Conservation (phyloP, 1,139 yeast genomes). For the Pichia sp. region DNA sequence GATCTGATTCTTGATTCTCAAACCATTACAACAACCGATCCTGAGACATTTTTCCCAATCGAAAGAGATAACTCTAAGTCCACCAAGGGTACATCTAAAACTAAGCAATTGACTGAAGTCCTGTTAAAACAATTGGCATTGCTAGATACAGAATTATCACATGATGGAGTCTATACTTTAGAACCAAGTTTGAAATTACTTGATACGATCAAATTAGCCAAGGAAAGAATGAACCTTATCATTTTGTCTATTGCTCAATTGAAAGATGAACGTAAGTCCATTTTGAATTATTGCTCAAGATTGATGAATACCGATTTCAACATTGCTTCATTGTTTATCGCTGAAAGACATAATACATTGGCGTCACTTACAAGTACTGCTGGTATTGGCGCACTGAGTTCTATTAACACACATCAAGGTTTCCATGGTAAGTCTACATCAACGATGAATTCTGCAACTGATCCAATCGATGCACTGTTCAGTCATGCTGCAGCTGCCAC, state of each 20-base stretch:
- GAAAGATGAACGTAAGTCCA: slow-evolving; percentile 67
- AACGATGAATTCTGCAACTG: not conserved
- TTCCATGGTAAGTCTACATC: slow-evolving; percentile 6
- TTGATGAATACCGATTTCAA: slow-evolving; percentile 74
- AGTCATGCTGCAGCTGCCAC: too few relatives aligned
- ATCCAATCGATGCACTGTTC: not conserved
- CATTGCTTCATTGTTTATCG: slow-evolving; percentile 53
- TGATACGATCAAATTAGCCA: slow-evolving; percentile 45
- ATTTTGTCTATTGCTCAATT: slow-evolving; percentile 51
- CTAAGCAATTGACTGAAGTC: slow-evolving; percentile 7
- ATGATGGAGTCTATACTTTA: slow-evolving; percentile 46
- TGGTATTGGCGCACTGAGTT: too few relatives aligned
- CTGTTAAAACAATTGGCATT: slow-evolving; percentile 12
- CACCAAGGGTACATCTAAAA: not conserved
- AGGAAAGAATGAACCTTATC: slow-evolving; percentile 44
- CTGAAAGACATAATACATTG: slow-evolving; percentile 61
- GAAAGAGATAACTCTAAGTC: slow-evolving; percentile 40
- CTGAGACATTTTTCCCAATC: slow-evolving; percentile 66
- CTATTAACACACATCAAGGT: slow-evolving; percentile 22
- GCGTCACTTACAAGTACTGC: slow-evolving; percentile 27
- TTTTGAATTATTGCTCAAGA: slow-evolving; percentile 70
- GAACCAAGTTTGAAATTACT: slow-evolving; percentile 50
- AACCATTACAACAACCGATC: slow-evolving; percentile 67
- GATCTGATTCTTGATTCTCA: slow-evolving; percentile 68
- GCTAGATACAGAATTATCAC: slow-evolving; percentile 38